A percentile compares a stretch with the other conserved stretches of the same genome.
phyloP scores from a whole-genome alignment of 306 rosid species.

The Vicia faba region DNA sequence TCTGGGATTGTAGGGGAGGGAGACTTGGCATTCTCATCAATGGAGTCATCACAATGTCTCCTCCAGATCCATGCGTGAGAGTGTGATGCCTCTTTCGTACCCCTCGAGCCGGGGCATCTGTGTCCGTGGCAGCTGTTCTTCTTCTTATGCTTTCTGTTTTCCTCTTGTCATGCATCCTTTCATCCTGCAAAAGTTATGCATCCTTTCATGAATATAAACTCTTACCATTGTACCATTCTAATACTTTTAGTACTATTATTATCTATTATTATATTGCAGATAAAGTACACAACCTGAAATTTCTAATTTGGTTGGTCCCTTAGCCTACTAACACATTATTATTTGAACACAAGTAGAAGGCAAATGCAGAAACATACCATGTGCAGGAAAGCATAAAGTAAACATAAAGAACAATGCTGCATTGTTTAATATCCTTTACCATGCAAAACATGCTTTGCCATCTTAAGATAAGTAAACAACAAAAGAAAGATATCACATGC shows the following conservation, averaged over 20 bases:
- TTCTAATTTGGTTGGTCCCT: conserved; percentile 19
- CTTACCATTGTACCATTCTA: not conserved
- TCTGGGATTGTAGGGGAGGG: conserved; percentile 58
- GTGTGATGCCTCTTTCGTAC: conserved; percentile 87
- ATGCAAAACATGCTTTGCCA: conserved; percentile 33
- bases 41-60: conserved; percentile 63
- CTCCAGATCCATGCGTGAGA: conserved; percentile 62
- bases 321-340: conserved; percentile 7
- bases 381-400: not conserved
- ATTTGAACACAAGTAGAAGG: conserved; percentile 13
- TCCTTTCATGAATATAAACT: too few species aligned
- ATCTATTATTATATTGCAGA: not conserved
- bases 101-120: conserved; percentile 57
- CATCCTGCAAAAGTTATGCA: conserved; percentile 57
- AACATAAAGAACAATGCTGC: conserved; percentile 12
- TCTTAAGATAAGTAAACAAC: not conserved
- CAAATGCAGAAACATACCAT: conserved; percentile 29
- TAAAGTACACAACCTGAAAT: conserved; percentile 22
- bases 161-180: conserved; percentile 61
- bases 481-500: conserved; percentile 27
- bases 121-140: conserved; percentile 35
- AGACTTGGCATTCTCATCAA: conserved; percentile 59
- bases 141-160: conserved; percentile 56
- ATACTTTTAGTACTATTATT: not conserved
- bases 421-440: conserved; percentile 8